These are phyloP conservation scores for Achaetomium macrosporum DNA, from an alignment of 2,329 filamentous ascomycete genomes.

Conservation along the genomic window DNA sequence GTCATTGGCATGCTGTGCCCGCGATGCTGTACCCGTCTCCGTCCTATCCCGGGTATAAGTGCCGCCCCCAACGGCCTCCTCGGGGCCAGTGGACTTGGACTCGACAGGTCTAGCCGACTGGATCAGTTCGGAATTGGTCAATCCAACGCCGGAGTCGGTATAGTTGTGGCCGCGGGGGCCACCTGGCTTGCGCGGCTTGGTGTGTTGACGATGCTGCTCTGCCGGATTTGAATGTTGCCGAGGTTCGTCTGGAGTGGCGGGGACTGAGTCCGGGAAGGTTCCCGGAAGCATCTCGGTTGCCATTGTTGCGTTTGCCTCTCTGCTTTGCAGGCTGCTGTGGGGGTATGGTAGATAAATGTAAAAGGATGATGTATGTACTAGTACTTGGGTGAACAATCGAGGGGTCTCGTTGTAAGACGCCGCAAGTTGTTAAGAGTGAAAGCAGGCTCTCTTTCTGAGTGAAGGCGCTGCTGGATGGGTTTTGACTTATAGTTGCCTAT, in stretches of 20 bases:
- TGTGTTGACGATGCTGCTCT: constrained; percentile 11
- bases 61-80: constrained; percentile 17
- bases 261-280: constrained; percentile 12
- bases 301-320: not conserved
- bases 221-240: not conserved
- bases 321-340: no score
- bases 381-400: no score
- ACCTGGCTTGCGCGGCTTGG: constrained; percentile 19
- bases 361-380: not conserved
- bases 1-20: no score
- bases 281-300: constrained; percentile 1
- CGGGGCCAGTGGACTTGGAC: not conserved
- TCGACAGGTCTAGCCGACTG: not conserved
- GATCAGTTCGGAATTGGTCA: constrained; percentile 4
- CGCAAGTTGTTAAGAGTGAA: no score
- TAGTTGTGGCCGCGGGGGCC: constrained; percentile 19
- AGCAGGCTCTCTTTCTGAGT: no score
- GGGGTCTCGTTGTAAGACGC: no score
- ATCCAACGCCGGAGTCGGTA: constrained; percentile 17
- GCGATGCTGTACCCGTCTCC: no score
- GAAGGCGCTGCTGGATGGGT: no score
- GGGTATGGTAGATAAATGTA: not conserved
- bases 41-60: constrained; percentile 9
- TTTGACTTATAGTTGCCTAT: no score
- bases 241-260: constrained; percentile 8